Conservation (phyloP, 805 yeast genomes). For the Debaryomyces tyrocola region DNA sequence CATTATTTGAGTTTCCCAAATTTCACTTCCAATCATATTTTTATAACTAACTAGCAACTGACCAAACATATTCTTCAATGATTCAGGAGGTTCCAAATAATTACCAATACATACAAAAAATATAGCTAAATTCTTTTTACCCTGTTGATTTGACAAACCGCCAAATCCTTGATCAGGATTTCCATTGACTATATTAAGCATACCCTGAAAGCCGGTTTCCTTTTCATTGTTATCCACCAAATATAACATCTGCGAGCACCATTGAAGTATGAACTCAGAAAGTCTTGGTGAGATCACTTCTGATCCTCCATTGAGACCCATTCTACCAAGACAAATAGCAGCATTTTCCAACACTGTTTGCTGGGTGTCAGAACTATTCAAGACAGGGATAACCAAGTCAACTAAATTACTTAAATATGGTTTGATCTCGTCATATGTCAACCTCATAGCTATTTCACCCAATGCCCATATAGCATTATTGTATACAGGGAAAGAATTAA, state of each 20-base stretch:
- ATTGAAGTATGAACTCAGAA: conserved; percentile 55
- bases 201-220: conserved; percentile 82
- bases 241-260: conserved; percentile 70
- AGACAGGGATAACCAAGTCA: conserved; percentile 56
- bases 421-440: conserved; percentile 43
- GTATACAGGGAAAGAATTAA: conserved; percentile 59
- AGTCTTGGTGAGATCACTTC: conserved; percentile 56
- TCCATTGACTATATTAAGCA: conserved; percentile 63
- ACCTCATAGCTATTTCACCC: conserved; percentile 78
- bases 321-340: conserved; percentile 85
- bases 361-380: conserved; percentile 54
- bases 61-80: conserved; percentile 43
- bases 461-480: conserved; percentile 93
- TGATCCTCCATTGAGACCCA: conserved; percentile 65
- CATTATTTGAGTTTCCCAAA: conserved; percentile 32
- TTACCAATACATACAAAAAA: conserved; percentile 61
- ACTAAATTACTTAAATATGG: conserved; percentile 57
- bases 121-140: conserved; percentile 47
- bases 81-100: conserved; percentile 51
- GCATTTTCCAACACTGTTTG: conserved; percentile 79
- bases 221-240: conserved; percentile 84
- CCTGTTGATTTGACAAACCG: conserved; percentile 43
- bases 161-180: conserved; percentile 65
- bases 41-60: conserved; percentile 48
- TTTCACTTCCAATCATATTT: conserved; percentile 44